A percentile compares a stretch with the other conserved stretches of the same genome.
Evolutionary conservation across 768 basidiomycete species (phyloP).

Genomic region (Multifurca ochricompacta): DNA sequence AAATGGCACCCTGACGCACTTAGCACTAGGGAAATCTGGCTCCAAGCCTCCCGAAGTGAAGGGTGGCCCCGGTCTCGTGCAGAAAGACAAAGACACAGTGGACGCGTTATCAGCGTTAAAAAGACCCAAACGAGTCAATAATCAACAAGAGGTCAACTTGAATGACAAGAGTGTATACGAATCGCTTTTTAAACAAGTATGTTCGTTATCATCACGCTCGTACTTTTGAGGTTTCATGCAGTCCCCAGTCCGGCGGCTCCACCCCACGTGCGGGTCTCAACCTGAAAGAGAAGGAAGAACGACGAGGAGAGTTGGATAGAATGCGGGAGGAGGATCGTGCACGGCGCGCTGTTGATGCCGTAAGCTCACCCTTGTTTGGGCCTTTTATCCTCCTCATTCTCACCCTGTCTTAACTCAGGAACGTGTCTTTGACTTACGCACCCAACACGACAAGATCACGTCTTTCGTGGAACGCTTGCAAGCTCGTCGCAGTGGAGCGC

Average conservation of each 20-base stretch:
- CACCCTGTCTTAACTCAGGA: conserved; percentile 13
- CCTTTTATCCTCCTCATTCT: background rate
- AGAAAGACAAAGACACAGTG: background rate
- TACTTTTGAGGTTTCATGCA: background rate
- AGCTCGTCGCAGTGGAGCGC: conserved; percentile 17
- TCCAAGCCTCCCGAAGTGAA: conserved; percentile 1
- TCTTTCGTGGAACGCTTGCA: conserved; percentile 22
- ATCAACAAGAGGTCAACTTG: conserved; percentile 21
- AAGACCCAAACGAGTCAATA: conserved; percentile 17
- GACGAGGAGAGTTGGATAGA: conserved; percentile 24
- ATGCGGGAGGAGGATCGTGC: conserved; percentile 26
- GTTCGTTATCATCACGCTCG: conserved; percentile 4
- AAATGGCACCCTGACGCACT: background rate
- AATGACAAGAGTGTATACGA: conserved; percentile 21
- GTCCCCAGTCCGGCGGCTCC: conserved; percentile 16
- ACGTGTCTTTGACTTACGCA: conserved; percentile 24
- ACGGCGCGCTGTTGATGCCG: conserved; percentile 21
- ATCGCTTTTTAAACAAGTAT: conserved; percentile 22
- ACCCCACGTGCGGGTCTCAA: conserved; percentile 23
- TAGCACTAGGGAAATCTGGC: conserved; percentile 2
- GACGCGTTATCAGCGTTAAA: conserved; percentile 17
- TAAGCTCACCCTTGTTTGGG: conserved; percentile 1
- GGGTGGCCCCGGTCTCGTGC: background rate
- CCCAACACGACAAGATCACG: conserved; percentile 24
- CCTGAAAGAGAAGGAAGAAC: conserved; percentile 24